These are phyloP conservation scores for Camillea tinctor DNA, from an alignment of 2,329 filamentous ascomycete genomes.

Conservation along the genomic window DNA sequence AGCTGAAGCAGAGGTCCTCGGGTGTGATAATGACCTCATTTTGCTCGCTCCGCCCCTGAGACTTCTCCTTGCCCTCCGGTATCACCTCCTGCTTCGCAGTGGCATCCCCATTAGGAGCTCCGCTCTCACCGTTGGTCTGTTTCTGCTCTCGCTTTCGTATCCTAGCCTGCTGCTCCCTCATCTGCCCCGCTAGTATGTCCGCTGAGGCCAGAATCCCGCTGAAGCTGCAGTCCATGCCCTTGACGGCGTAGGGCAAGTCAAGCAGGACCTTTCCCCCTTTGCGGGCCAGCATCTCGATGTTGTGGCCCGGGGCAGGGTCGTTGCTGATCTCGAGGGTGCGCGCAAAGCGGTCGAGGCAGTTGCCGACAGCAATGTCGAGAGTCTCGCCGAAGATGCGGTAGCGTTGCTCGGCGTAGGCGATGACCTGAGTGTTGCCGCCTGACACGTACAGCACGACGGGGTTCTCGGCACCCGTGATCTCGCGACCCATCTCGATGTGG, in stretches of 20 bases:
- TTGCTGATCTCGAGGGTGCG: constrained; percentile 89
- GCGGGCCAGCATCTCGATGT: constrained; percentile 90
- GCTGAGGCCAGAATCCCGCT: constrained; percentile 84
- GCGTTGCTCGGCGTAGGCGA: constrained; percentile 89
- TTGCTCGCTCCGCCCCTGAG: constrained; percentile 29
- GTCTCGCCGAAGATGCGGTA: constrained; percentile 99
- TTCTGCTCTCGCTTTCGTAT: background rate
- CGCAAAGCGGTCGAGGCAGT: constrained; percentile 94
- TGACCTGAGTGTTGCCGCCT: constrained; percentile 96
- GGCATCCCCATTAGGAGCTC: background rate
- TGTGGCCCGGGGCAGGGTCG: constrained; percentile 94
- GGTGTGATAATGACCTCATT: constrained; percentile 63
- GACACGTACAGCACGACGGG: constrained; percentile 95
- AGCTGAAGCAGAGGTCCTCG: constrained; percentile 85
- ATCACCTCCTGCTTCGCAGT: background rate
- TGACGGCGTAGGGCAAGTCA: constrained; percentile 92
- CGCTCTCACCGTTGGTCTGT: background rate
- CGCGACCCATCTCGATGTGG: constrained; percentile 97
- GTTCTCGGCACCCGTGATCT: constrained; percentile 86
- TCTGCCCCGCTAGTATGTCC: constrained; percentile 73
- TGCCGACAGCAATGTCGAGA: constrained; percentile 94
- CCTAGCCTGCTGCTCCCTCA: constrained; percentile 42
- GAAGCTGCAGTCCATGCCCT: constrained; percentile 98
- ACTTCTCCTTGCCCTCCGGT: background rate
- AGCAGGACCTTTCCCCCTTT: constrained; percentile 68